Percentiles rank a stretch among this genome's conserved stretches.
phyloP scores from a whole-genome alignment of 306 rosid species.

The Glycyrrhiza uralensis region DNA sequence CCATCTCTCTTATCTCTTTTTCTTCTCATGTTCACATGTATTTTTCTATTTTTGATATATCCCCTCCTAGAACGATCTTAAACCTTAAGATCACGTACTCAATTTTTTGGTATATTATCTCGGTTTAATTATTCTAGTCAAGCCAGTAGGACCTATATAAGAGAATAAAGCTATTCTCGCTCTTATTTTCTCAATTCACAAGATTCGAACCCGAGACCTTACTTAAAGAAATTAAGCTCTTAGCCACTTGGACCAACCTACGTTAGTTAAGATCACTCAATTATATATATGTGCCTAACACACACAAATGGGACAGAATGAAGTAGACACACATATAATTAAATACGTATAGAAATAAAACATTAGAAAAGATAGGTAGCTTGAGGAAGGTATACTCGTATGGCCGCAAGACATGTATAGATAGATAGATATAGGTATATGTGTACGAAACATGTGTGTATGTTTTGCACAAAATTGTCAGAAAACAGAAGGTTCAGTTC shows the following conservation, averaged over 20 bases:
- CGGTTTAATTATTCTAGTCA: too few relatives aligned
- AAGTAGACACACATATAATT: too few relatives aligned
- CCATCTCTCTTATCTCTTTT: slow-evolving; percentile 16
- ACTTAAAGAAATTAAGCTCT: too few relatives aligned
- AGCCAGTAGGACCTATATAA: too few relatives aligned
- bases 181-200: too few relatives aligned
- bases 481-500: slow-evolving; percentile 7
- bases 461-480: slow-evolving; percentile 1
- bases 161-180: too few relatives aligned
- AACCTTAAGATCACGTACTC: slow-evolving; percentile 13
- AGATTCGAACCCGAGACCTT: too few relatives aligned
- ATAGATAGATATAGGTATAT: background rate
- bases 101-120: too few relatives aligned
- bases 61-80: slow-evolving; percentile 15
- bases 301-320: too few relatives aligned
- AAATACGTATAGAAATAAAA: background rate
- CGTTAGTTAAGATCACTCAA: too few relatives aligned
- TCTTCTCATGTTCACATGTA: slow-evolving; percentile 18
- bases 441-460: slow-evolving; percentile 3
- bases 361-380: background rate
- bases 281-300: too few relatives aligned
- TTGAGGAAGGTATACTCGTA: background rate
- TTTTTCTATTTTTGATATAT: slow-evolving; percentile 26
- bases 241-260: too few relatives aligned
- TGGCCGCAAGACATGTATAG: background rate